These are phyloP conservation scores for Candida pseudoglaebosa DNA, from an alignment of 805 yeast genomes.

Conservation along the genomic window DNA sequence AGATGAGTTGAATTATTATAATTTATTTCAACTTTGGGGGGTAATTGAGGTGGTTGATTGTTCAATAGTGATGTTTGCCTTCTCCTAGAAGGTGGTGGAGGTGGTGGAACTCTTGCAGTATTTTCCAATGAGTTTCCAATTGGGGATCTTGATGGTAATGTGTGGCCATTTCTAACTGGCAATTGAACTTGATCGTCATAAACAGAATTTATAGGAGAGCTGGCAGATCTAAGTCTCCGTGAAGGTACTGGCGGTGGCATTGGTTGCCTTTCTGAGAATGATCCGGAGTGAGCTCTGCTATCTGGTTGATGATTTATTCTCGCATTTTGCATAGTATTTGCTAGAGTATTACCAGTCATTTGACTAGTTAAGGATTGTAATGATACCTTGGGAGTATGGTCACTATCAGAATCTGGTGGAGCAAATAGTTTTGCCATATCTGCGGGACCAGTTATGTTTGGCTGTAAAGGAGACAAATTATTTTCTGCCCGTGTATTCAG, in stretches of 20 bases:
- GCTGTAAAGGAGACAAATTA: slow-evolving; percentile 17
- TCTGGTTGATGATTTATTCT: slow-evolving; percentile 10
- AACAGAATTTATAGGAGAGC: slow-evolving; percentile 15
- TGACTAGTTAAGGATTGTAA: slow-evolving; percentile 38
- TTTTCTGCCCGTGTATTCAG: slow-evolving; percentile 11
- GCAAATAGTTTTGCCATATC: slow-evolving; percentile 33
- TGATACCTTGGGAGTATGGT: slow-evolving; percentile 26
- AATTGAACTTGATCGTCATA: neutral
- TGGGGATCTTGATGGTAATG: slow-evolving; percentile 25
- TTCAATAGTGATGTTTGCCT: slow-evolving; percentile 15
- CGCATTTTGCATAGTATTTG: slow-evolving; percentile 34
- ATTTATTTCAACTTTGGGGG: slow-evolving; percentile 20
- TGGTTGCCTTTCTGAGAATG: slow-evolving; percentile 12
- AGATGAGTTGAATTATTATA: slow-evolving; percentile 1
- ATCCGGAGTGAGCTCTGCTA: slow-evolving; percentile 2
- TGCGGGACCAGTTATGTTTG: slow-evolving; percentile 27
- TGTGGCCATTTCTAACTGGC: slow-evolving; percentile 6
- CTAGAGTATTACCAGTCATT: slow-evolving; percentile 35
- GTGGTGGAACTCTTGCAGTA: slow-evolving; percentile 34
- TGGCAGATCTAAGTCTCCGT: slow-evolving; percentile 30
- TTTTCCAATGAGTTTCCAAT: slow-evolving; percentile 24
- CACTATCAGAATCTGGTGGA: slow-evolving; percentile 11
- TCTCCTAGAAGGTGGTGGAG: slow-evolving; percentile 41
- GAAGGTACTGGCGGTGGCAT: slow-evolving; percentile 37
- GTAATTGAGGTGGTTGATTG: slow-evolving; percentile 21